phyloP scores from a whole-genome alignment of 305 asterid genomes.

The Solanum hybrid region DNA sequence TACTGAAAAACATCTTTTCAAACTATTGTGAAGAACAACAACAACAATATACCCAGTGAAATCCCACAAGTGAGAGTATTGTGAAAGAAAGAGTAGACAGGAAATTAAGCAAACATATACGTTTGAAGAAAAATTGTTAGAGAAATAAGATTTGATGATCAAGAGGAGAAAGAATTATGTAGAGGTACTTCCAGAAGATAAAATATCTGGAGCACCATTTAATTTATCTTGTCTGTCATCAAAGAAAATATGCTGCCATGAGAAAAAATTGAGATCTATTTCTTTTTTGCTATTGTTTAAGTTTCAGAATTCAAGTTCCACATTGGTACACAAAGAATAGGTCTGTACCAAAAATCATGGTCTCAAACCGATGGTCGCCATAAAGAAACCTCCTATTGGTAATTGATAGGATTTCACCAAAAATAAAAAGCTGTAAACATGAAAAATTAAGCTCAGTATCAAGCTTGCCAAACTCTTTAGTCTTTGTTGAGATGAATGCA shows the following conservation, averaged over 20 bases:
- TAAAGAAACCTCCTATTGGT: background rate
- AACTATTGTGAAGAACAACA: background rate
- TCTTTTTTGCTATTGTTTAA: background rate
- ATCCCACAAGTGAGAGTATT: background rate
- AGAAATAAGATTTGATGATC: background rate
- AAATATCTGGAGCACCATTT: background rate
- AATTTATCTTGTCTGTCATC: background rate
- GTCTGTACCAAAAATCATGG: background rate
- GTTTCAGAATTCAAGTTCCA: background rate
- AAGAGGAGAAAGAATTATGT: background rate
- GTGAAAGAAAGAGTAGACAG: background rate
- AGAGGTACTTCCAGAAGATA: background rate
- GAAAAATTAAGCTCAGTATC: background rate
- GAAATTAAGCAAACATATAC: background rate
- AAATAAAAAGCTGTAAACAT: background rate
- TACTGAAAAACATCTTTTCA: background rate
- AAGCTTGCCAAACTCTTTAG: background rate
- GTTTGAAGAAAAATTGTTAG: background rate
- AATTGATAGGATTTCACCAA: background rate
- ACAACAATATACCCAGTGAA: background rate
- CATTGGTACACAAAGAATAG: background rate
- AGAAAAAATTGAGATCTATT: background rate
- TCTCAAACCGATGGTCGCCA: background rate
- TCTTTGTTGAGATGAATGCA: slow-evolving; percentile 3
- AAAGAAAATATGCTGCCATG: background rate